Conservation (phyloP, 495 filamentous ascomycete species). For the Zalerion maritima region DNA sequence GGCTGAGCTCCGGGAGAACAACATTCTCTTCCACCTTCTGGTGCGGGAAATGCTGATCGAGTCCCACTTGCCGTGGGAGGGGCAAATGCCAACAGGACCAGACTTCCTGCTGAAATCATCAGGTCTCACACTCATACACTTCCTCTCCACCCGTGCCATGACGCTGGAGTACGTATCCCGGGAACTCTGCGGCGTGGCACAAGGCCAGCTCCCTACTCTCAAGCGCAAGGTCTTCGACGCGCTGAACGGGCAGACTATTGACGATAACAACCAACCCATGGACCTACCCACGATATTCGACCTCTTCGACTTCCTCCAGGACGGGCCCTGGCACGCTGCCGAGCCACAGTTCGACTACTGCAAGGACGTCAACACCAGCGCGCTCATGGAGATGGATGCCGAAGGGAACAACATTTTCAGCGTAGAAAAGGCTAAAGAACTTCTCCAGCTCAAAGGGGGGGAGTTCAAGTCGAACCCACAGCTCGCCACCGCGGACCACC, state of each 20-base stretch:
- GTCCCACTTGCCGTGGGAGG: slow-evolving; percentile 55
- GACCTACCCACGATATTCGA: slow-evolving; percentile 69
- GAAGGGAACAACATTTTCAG: slow-evolving; percentile 39
- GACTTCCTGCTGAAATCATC: slow-evolving; percentile 52
- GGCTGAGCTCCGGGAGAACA: slow-evolving; percentile 58
- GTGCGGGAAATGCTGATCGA: slow-evolving; percentile 48
- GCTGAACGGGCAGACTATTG: slow-evolving; percentile 55
- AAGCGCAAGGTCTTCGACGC: slow-evolving; percentile 66
- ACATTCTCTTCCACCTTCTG: slow-evolving; percentile 59
- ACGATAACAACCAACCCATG: slow-evolving; percentile 45
- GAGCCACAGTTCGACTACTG: slow-evolving; percentile 40
- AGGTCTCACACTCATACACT: slow-evolving; percentile 52
- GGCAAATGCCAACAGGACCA: slow-evolving; percentile 25
- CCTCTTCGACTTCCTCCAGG: slow-evolving; percentile 76
- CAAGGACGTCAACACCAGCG: slow-evolving; percentile 42
- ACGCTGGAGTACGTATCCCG: slow-evolving; percentile 69
- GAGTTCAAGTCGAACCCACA: slow-evolving; percentile 37
- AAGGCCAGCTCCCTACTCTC: slow-evolving; percentile 54
- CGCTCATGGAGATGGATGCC: slow-evolving; percentile 38
- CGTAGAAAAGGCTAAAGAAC: slow-evolving; percentile 46
- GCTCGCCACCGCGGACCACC: slow-evolving; percentile 38
- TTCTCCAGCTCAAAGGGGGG: slow-evolving; percentile 39
- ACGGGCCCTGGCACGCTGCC: slow-evolving; percentile 34
- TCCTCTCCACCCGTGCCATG: slow-evolving; percentile 56
- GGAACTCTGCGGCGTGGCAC: slow-evolving; percentile 65